Base-by-base conservation (phyloP, 169 alveolate genomes). In the Perkinsus olseni region DNA sequence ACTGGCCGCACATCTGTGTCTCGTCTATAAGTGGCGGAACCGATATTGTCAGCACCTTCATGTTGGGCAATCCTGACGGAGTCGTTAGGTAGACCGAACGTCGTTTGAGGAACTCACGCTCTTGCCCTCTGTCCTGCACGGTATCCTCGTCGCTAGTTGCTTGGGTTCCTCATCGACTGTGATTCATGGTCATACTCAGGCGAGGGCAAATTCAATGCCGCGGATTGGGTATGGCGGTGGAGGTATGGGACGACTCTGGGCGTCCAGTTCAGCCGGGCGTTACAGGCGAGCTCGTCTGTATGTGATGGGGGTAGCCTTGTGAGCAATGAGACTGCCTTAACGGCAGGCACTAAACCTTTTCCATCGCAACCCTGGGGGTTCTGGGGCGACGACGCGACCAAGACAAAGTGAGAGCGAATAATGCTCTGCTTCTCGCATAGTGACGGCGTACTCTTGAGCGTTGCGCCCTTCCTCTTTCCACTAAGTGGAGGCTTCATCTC, bases 201-300 rank as follows among this genome's bases (percentile, higher is more conserved):
- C 82, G 82, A 62, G 82, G 82, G 82, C 82, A 62, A 62, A 13
- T 62, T 62, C 82, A 62, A 62, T 62, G 82, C 17, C 82, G 82
- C 31, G 82, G 82, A 13, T 28, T 62, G 45, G 94, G 94, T 0
- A 91, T 93, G 94, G 94, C 91, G 31, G 94, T 93, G 36, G 94
- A 39, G 20, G 94, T 93, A 0, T 82, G 48, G 45, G 48, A 93
- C 38, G 90, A 90, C 74, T 13, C 28, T 24, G 82, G 28, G 37
- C 36, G 93, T 45, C 36, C 91, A 74, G 91, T 36, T 37, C 91
- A 37, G 34, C 74, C 74, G 20, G 91, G 93, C 38, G 91, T n/a
- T 36, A 91, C 38, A 31, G 94, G 94, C 91, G 94, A 93, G 74
- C 93, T 93, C 36, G 94, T 74, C 31, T 93, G 94, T 36, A 62